Evolutionary conservation across 192 early-diverging fungal species (phyloP), one percentile per base, ranked within the genome.

Genomic region (Piromyces finnis): DNA sequence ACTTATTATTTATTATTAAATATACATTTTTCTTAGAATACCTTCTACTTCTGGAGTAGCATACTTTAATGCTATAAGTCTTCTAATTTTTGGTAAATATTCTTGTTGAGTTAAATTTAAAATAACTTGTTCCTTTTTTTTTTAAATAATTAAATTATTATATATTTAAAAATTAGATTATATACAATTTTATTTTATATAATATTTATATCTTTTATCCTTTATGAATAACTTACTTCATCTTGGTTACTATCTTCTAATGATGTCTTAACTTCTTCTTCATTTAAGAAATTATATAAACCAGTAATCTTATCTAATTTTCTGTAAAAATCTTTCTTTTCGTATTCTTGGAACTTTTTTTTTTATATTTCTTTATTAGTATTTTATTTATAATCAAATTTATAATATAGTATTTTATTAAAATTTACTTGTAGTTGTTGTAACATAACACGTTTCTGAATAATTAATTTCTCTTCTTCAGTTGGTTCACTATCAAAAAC

Each of bases 261-360:
- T 30, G 94, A 92, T 79, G 93, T 90, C 80, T 92, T 88, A 77
- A 98, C 94, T 87, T 98, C 96, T 80, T 96, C 94, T 37, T 88
- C 86, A 13, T 87, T 86, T 35, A 98, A 81, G 84, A 94, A 94
- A 29, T 90, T 88, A 83, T 91, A 96, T 82, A 95, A 90, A 22
- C 85, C 86, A 29, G 88, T 89, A 81, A 98, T 91, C 78, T 94
- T 96, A 80, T 85, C 84, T 29, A 92, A 91, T 81, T 95, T 96
- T 80, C 93, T 90, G 9, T 68, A 68, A n/a, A 68, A 68, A n/a
- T 68, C 51, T 11, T 68, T 68, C 9, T 68, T 68, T 68, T 68
- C 51, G n/a, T 68, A 68, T 68, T 68, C 51, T 68, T 68, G 51
- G 26, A 68, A 68, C 51, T 68, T 68, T 37, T 14, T 14, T 32